phyloP scores from a whole-genome alignment of 1,284 basidiomycete species.

The Leccinum pachyderme region DNA sequence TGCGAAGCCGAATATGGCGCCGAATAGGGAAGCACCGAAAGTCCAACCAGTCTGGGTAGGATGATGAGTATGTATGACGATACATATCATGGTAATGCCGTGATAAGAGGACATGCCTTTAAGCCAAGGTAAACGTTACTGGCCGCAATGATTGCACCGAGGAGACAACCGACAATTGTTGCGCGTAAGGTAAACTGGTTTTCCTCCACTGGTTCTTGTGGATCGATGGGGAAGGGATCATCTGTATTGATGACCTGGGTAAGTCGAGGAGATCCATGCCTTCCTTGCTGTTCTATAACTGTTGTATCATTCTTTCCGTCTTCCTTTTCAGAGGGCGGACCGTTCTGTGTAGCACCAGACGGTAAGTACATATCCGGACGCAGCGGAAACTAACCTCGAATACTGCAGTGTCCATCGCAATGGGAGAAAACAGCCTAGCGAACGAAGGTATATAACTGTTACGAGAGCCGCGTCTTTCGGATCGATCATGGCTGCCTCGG shows the following conservation, averaged over 20 bases:
- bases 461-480: background rate
- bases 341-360: background rate
- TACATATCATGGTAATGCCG: background rate
- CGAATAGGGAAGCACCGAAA: constrained; percentile 66
- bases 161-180: constrained; percentile 52
- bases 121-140: constrained; percentile 70
- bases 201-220: constrained; percentile 47
- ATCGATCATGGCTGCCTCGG: background rate
- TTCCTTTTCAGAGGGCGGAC: constrained; percentile 1
- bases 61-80: background rate
- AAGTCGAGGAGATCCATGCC: background rate
- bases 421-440: background rate
- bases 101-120: constrained; percentile 33
- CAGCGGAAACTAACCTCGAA: constrained; percentile 1
- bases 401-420: constrained; percentile 1
- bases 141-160: constrained; percentile 49
- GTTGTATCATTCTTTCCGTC: background rate
- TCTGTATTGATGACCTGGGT: constrained; percentile 16
- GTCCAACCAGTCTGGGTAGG: constrained; percentile 55
- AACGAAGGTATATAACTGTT: background rate
- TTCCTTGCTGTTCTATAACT: constrained; percentile 11
- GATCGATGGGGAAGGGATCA: constrained; percentile 52
- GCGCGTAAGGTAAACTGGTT: constrained; percentile 59
- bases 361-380: background rate
- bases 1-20: constrained; percentile 43